Percentiles rank a stretch among this genome's conserved stretches.
Conservation (phyloP, 2,329 filamentous ascomycete species). For the Phoma sp. region DNA sequence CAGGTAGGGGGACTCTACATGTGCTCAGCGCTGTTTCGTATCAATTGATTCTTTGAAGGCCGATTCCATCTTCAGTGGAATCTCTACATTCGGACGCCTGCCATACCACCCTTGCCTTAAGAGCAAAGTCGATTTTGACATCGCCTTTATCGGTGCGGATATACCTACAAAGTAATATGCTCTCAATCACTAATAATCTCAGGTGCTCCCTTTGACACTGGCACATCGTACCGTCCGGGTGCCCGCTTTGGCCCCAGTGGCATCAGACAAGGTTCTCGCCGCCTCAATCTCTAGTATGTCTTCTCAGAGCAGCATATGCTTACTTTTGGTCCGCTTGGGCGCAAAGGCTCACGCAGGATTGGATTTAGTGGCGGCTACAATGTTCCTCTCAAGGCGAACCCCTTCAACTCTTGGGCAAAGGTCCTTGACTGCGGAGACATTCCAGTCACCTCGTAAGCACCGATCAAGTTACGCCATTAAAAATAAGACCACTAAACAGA, state of each 20-base stretch:
- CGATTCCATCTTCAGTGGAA: constrained; percentile 87
- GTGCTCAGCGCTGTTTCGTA: neutral
- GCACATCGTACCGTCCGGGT: constrained; percentile 82
- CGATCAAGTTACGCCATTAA: neutral
- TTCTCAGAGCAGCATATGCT: constrained; percentile 47
- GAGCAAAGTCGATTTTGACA: constrained; percentile 77
- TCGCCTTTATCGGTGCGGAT: constrained; percentile 69
- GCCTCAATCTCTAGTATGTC: constrained; percentile 84
- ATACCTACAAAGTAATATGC: too few species aligned
- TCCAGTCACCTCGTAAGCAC: constrained; percentile 78
- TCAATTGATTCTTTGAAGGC: constrained; percentile 59
- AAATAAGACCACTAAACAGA: neutral
- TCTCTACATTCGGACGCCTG: constrained; percentile 82
- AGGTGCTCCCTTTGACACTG: constrained; percentile 83
- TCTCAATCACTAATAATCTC: constrained; percentile 37
- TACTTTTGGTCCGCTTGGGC: constrained; percentile 38
- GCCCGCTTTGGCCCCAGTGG: constrained; percentile 84
- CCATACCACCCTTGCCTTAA: constrained; percentile 78
- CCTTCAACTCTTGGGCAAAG: constrained; percentile 80
- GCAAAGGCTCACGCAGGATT: constrained; percentile 57
- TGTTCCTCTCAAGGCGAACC: constrained; percentile 78
- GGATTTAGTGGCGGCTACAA: constrained; percentile 81
- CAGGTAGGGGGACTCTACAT: constrained; percentile 62
- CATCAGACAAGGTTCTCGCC: constrained; percentile 83
- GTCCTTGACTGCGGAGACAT: constrained; percentile 85